A percentile compares a stretch with the other conserved stretches of the same genome.
These are phyloP conservation scores for Cephalotrichum gorgonifer DNA, from an alignment of 2,329 filamentous ascomycete genomes.

Conservation along the genomic window DNA sequence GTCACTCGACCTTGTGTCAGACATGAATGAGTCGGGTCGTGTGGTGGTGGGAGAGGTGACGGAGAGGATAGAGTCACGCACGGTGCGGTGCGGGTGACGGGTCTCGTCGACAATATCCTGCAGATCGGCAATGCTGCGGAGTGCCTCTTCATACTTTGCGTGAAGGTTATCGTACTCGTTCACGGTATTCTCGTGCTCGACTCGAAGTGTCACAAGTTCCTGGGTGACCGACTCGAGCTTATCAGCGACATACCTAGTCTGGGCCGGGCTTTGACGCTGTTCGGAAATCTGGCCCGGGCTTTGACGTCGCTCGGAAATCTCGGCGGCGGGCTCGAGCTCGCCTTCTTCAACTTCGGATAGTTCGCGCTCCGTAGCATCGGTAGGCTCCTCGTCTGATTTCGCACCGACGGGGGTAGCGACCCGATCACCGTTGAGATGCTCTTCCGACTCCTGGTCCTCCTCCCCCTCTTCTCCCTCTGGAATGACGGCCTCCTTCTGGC, in stretches of 20 bases:
- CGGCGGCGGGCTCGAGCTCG: slow-evolving; percentile 3
- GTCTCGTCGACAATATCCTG: slow-evolving; percentile 79
- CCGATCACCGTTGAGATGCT: slow-evolving; percentile 3
- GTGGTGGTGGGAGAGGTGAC: slow-evolving; percentile 36
- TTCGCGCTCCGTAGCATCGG: neutral
- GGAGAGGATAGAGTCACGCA: slow-evolving; percentile 47
- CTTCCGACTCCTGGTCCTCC: slow-evolving; percentile 30
- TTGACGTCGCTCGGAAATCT: slow-evolving; percentile 26
- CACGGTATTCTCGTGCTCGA: slow-evolving; percentile 79
- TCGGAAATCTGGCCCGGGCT: too few relatives aligned
- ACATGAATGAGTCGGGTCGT: slow-evolving; percentile 76
- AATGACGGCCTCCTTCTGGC: slow-evolving; percentile 43
- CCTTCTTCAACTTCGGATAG: slow-evolving; percentile 3
- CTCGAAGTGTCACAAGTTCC: slow-evolving; percentile 79
- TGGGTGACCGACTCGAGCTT: slow-evolving; percentile 87
- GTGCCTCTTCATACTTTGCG: slow-evolving; percentile 81
- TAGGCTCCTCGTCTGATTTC: neutral
- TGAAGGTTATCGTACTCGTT: slow-evolving; percentile 74
- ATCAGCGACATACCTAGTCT: slow-evolving; percentile 78
- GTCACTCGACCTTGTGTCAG: slow-evolving; percentile 60
- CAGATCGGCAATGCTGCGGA: slow-evolving; percentile 71
- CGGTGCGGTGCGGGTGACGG: slow-evolving; percentile 45
- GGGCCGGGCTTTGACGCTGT: slow-evolving; percentile 68
- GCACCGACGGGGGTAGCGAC: neutral
- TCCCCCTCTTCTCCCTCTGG: slow-evolving; percentile 42